These are phyloP conservation scores for Komagataella phaffii DNA, from an alignment of 805 yeast genomes.

Conservation along the genomic window DNA sequence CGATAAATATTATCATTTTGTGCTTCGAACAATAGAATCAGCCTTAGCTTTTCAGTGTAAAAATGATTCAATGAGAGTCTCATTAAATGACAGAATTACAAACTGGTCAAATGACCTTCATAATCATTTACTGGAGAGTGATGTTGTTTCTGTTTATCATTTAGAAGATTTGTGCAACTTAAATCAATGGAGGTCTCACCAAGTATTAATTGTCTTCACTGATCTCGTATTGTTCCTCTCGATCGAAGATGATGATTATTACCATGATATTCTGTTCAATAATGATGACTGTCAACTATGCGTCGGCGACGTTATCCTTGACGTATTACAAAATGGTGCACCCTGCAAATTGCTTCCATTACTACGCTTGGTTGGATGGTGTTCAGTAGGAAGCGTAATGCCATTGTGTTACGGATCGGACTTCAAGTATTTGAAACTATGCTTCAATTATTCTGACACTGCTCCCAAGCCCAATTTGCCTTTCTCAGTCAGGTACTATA, in stretches of 20 bases:
- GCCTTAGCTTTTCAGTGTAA: background rate
- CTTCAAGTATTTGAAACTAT: background rate
- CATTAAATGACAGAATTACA: background rate
- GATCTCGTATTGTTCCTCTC: constrained; percentile 62
- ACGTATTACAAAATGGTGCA: background rate
- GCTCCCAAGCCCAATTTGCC: background rate
- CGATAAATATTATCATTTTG: background rate
- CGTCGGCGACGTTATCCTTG: background rate
- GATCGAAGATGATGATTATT: constrained; percentile 14
- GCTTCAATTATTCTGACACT: background rate
- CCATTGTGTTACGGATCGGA: background rate
- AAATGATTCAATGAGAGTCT: background rate
- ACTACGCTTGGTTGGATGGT: background rate
- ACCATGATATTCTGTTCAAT: background rate
- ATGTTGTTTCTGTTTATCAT: background rate
- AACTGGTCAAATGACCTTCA: background rate
- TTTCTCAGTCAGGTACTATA: background rate
- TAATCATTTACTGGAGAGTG: background rate
- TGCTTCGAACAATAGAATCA: background rate
- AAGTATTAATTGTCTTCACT: constrained; percentile 61
- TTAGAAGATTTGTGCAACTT: background rate
- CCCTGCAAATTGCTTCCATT: background rate
- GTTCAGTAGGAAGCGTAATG: background rate
- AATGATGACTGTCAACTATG: background rate
- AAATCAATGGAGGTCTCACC: background rate